Evolutionary conservation across 1,284 basidiomycete genomes (phyloP), one percentile per base, ranked within the genome.

Genomic region (Microstroma glucosiphilum): DNA sequence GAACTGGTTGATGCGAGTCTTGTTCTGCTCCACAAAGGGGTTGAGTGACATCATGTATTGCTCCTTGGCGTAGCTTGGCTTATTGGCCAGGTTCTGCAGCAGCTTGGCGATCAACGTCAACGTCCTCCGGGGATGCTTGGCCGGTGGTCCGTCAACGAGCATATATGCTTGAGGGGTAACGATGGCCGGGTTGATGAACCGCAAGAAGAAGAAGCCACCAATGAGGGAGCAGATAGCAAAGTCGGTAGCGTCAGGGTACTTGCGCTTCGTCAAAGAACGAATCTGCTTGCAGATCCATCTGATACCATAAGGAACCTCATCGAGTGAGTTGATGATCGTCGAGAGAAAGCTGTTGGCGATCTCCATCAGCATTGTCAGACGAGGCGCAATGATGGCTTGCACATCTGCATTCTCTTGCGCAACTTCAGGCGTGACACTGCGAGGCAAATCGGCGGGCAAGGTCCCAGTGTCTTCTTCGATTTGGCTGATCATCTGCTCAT

Each of bases 231-330:
- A 97, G 63, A 98, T 94, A 59, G 92, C 92, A 75, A 92, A 92
- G 81, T 98, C 96, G 41, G 91, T 91, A 25, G 92, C 93, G 64
- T 96, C 92, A 6, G 94, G 93, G 80, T 97, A 97, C 84, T 97
- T 98, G 62, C 96, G 86, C 91, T 96, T 86, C 57, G 96, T 96
- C 77, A 97, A 81, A 82, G 90, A 92, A 68, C 92, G 85, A 80
- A 99, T 97, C 82, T 98, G 94, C 82, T 98, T 98, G 83, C 96
- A 98, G 76, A 98, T 98, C 96, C 96, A 99, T 69, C 96, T 86
- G 69, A 99, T 97, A 75, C 96, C 94, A 76, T 98, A 98, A 21
- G 94, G 96, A 13, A 97, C 94, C 72, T 88, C 90, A 74, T 97
- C 93, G 85, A 97, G 87, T 68, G 91, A 93, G 69, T 96, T 92